Evolutionary conservation across 257 asterid genomes (phyloP).

Genomic region (Datura wrightii): DNA sequence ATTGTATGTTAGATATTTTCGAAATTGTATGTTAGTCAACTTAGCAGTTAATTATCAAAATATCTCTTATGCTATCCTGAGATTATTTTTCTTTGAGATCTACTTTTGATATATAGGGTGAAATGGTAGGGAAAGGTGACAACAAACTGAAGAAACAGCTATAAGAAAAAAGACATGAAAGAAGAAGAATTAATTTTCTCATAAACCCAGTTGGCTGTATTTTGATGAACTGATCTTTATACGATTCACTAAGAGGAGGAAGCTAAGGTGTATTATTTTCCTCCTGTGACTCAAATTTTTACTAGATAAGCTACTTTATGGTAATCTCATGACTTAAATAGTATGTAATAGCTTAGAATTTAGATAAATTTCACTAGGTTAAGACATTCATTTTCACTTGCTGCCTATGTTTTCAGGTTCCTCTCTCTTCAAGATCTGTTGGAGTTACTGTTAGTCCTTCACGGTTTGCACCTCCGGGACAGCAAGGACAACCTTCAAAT

Average conservation of each 20-base stretch:
- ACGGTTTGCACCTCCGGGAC: slow-evolving; percentile 66
- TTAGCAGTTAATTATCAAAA: background rate
- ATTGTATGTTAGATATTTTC: background rate
- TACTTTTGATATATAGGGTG: background rate
- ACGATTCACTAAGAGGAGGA: background rate
- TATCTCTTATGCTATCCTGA: background rate
- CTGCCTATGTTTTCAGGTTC: slow-evolving; percentile 54
- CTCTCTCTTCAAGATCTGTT: slow-evolving; percentile 65
- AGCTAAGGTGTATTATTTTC: background rate
- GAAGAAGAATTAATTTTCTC: background rate
- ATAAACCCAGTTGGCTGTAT: background rate
- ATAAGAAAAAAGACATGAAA: background rate
- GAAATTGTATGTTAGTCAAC: background rate
- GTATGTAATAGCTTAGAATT: background rate
- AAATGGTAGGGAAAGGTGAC: background rate
- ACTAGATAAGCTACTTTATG: background rate
- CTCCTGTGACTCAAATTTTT: background rate
- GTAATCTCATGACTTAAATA: background rate
- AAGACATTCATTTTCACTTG: slow-evolving; percentile 2
- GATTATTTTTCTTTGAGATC: background rate
- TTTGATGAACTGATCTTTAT: background rate
- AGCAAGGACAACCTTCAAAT: slow-evolving; percentile 56
- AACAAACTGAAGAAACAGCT: background rate
- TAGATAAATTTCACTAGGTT: background rate
- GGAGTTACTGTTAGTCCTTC: slow-evolving; percentile 79